Evolutionary conservation across 192 early-diverging fungal species (phyloP).

Genomic region (Bifiguratus adelaidae): DNA sequence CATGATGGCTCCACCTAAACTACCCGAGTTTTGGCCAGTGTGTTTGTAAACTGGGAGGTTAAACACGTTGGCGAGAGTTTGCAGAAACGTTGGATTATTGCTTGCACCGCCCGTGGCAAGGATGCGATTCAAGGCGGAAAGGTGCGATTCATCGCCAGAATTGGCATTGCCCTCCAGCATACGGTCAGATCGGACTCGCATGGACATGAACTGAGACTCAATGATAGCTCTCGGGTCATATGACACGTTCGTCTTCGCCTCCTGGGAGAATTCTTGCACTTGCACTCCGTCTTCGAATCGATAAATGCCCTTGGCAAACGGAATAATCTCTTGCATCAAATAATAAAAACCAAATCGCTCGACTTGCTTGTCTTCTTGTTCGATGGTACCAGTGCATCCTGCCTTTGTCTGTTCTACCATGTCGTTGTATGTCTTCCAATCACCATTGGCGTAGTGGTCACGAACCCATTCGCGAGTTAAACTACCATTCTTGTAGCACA

Average conservation of each 20-base stretch:
- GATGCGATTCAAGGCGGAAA: constrained; percentile 29
- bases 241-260: constrained; percentile 2
- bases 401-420: constrained; percentile 16
- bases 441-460: constrained; percentile 30
- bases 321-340: constrained; percentile 63
- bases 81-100: constrained; percentile 38
- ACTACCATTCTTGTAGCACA: constrained; percentile 84
- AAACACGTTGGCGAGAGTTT: constrained; percentile 62
- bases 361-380: constrained; percentile 9
- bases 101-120: constrained; percentile 71
- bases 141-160: not conserved
- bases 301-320: constrained; percentile 53
- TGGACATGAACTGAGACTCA: constrained; percentile 66
- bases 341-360: constrained; percentile 60
- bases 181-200: constrained; percentile 39
- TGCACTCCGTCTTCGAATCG: constrained; percentile 35
- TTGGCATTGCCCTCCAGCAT: constrained; percentile 7
- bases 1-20: constrained; percentile 46
- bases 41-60: constrained; percentile 46
- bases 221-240: constrained; percentile 53
- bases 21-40: constrained; percentile 39
- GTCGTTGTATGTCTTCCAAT: constrained; percentile 50
- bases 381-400: constrained; percentile 1
- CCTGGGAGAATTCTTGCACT: constrained; percentile 22
- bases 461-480: constrained; percentile 63